A percentile compares a stretch with the other conserved stretches of the same genome.
These are phyloP conservation scores for Medicago arabica DNA, from an alignment of 306 rosid species.

Conservation along the genomic window DNA sequence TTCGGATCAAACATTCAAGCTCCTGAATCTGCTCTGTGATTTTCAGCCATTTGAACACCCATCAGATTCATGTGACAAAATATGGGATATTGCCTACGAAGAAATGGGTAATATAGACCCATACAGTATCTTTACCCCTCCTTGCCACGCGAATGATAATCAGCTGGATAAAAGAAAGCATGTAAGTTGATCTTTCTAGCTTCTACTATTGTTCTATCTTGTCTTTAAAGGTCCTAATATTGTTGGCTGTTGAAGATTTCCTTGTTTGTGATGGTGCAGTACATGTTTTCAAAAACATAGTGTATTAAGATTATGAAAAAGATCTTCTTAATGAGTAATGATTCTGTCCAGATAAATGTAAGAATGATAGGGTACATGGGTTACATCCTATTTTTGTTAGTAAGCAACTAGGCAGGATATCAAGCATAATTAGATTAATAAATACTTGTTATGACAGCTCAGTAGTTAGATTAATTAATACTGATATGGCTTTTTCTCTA, in stretches of 20 bases:
- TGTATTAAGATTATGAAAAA: no score
- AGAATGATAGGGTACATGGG: no score
- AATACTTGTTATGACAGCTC: background rate
- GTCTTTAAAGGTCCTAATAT: slow-evolving; percentile 6
- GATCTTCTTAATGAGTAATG: no score
- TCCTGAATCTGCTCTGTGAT: slow-evolving; percentile 63
- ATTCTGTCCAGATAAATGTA: no score
- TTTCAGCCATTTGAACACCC: slow-evolving; percentile 57
- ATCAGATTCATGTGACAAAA: slow-evolving; percentile 61
- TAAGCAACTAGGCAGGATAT: background rate
- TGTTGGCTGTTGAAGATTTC: background rate
- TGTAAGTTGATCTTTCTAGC: slow-evolving; percentile 53
- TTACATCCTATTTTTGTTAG: no score
- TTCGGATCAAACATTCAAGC: slow-evolving; percentile 83
- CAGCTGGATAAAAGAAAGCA: slow-evolving; percentile 61
- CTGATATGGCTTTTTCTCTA: background rate
- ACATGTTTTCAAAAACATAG: no score
- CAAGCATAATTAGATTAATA: background rate
- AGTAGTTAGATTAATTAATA: background rate
- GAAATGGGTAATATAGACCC: slow-evolving; percentile 81
- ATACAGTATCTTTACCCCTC: slow-evolving; percentile 79
- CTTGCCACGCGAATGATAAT: slow-evolving; percentile 56
- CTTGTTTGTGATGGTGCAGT: no score
- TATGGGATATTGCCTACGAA: slow-evolving; percentile 49
- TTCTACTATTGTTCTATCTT: background rate